These are phyloP conservation scores for Pythium brassicae DNA, from an alignment of 352 stramenopile species.

Conservation along the genomic window DNA sequence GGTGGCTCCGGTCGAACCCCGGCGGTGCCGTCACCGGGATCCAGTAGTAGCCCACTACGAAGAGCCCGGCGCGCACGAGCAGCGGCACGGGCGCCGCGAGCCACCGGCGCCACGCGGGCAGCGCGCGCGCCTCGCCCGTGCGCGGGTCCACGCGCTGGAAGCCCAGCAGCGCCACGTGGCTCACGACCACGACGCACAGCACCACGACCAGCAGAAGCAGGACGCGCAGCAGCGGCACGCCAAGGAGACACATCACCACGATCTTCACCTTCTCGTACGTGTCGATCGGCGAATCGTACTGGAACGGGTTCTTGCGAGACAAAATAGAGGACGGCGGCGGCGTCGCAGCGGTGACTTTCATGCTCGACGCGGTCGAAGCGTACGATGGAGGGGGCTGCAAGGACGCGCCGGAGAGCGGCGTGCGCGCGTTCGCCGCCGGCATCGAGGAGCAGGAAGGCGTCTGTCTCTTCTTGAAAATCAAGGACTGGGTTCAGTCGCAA, in stretches of 20 bases:
- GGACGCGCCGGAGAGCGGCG: neutral
- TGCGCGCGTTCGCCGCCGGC: neutral
- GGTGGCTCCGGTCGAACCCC: slow-evolving; percentile 7
- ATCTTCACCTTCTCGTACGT: slow-evolving; percentile 63
- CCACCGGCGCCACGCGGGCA: slow-evolving; percentile 40
- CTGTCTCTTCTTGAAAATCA: neutral
- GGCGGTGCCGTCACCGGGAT: slow-evolving; percentile 38
- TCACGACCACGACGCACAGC: slow-evolving; percentile 32
- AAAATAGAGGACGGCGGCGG: neutral
- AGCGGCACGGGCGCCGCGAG: slow-evolving; percentile 32
- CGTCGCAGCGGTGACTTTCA: slow-evolving; percentile 8
- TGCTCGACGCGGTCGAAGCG: neutral
- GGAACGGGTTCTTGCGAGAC: slow-evolving; percentile 45
- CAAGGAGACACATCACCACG: slow-evolving; percentile 40
- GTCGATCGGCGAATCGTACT: slow-evolving; percentile 48
- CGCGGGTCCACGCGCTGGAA: slow-evolving; percentile 38
- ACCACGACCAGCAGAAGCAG: slow-evolving; percentile 32
- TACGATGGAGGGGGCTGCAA: neutral
- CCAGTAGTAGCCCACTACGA: slow-evolving; percentile 69
- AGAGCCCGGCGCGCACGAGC: slow-evolving; percentile 42
- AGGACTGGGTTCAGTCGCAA: too few species aligned
- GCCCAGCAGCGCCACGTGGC: slow-evolving; percentile 43
- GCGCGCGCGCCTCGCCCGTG: slow-evolving; percentile 18
- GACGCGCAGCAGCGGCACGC: slow-evolving; percentile 52
- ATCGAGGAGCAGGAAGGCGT: too few species aligned